Evolutionary conservation across 2,329 filamentous ascomycete genomes (phyloP), one percentile per base, ranked within the genome.

Genomic region (Macrophomina phaseolina): DNA sequence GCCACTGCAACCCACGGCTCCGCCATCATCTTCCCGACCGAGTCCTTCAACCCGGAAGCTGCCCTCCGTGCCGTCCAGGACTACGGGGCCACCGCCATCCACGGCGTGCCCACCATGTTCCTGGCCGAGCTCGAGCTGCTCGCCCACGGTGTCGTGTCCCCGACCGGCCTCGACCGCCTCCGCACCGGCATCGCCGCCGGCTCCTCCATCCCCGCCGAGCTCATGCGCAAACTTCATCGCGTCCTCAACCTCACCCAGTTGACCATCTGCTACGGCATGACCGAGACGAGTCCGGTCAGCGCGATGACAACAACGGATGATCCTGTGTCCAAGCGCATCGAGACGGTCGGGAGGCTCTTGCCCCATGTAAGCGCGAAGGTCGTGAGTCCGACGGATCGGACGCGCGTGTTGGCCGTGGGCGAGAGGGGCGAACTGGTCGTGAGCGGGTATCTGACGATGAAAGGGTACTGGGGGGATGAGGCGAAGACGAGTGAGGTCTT

Each of bases 191-290:
- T 98, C 71, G 93, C 91, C 11, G 93, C 94, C 0, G 95, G 95
- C 0, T 91, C 87, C 65, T 91, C 89, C n/a, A 90, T 98, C 1
- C 94, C 95, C 0, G 87, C 90, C 23, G 86, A 91, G 64, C 83
- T 97, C 34, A 97, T 96, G 92, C 84, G 85, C 18, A 88, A 87
- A 68, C 81, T 98, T 6, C 91, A 94, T 76, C 84, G 84, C 30
- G 84, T 82, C 1, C 83, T 98, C 8, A 95, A 95, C 58, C 81
- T 98, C 18, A 87, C 85, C 0, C 91, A 97, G 66, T 81, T 98
- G 28, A 94, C 94, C 0, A 97, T 97, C 70, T 97, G 94, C 82
- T 98, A 97, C 78, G 94, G 94, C 68, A 97, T 97, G 93, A 97
- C 94, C 1, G 94, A 97, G 80, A 97, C 94, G 1, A 86, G 84